Evolutionary conservation across 2,329 filamentous ascomycete species (phyloP).

Genomic region (Xylaria sp.): DNA sequence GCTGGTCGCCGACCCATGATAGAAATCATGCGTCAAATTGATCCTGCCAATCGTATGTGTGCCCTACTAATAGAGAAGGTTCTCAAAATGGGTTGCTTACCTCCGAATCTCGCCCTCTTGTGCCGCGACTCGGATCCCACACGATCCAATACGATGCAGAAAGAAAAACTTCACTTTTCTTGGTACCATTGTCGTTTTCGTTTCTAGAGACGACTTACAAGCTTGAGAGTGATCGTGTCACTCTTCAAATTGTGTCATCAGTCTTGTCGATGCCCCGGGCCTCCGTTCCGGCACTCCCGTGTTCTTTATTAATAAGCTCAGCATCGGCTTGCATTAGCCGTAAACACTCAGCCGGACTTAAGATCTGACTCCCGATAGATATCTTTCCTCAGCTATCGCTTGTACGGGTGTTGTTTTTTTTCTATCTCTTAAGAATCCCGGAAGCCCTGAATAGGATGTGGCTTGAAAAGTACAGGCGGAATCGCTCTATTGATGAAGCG

Average conservation of each 20-base stretch:
- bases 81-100: slow-evolving; percentile 13
- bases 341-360: background rate
- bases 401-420: background rate
- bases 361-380: background rate
- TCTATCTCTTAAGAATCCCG: background rate
- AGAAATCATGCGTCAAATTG: slow-evolving; percentile 10
- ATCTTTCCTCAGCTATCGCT: background rate
- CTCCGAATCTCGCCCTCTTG: background rate
- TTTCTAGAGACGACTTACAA: background rate
- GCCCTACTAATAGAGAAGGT: background rate
- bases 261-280: background rate
- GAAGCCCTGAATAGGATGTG: slow-evolving; percentile 18
- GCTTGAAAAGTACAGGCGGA: background rate
- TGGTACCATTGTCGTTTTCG: background rate
- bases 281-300: background rate
- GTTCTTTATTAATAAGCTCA: background rate
- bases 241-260: background rate
- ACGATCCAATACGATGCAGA: too few relatives aligned
- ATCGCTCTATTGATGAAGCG: background rate
- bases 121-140: too few relatives aligned
- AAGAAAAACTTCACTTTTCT: slow-evolving; percentile 4
- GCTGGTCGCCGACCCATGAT: slow-evolving; percentile 21
- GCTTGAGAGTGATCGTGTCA: background rate
- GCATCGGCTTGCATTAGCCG: background rate
- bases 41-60: slow-evolving; percentile 7